Evolutionary conservation across 768 basidiomycete species (phyloP), one percentile per base, ranked within the genome.

Genomic region (Termitomyces sp.): DNA sequence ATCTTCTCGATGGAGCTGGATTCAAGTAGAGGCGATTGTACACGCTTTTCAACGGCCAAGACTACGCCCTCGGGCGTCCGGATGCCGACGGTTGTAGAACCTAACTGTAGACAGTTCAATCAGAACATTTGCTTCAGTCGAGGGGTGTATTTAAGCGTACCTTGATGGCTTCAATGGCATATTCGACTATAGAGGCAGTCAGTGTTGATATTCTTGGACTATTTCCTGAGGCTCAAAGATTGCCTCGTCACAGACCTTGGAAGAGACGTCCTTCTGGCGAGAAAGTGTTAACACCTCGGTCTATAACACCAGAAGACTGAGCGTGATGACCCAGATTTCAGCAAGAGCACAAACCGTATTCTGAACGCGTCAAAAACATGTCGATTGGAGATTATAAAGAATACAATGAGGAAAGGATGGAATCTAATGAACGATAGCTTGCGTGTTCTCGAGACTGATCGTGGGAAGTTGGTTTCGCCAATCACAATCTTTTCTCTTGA

Each of bases 121-220:
- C 60, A 62, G 54, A 57, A 49, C 28, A 58, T 36, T 40, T 42
- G 44, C 32, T 18, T 35, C 28, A 38, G 45, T 59, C 11, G 24
- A 13, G 13, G 42, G 8, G 16, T 24, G 32, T 42, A 36, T 33
- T 39, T 28, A 28, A n/a, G 60, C 72, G 61, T 65, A 95, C 95
- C 78, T 97, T 98, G 76, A 98, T 98, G 8, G 97, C 97, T 71
- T 99, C 97, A 73, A 98, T 99, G 55, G 97, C 97, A 81, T 98
- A 98, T 78, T 99, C 97, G 76, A 99, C 96, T 59, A 54, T 16
- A 42, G 22, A 74, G 22, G 73, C 8, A n/a, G 62, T 54, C 11
- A 59, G 20, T 33, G 57, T 15, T 54, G 20, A 20, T 32, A 50
- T 57, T 44, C 57, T 42, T 59, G 58, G 24, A 52, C 3, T 32